These are phyloP conservation scores for Spergularia azorica DNA, from an alignment of 179 eudicot genomes.

Conservation along the genomic window DNA sequence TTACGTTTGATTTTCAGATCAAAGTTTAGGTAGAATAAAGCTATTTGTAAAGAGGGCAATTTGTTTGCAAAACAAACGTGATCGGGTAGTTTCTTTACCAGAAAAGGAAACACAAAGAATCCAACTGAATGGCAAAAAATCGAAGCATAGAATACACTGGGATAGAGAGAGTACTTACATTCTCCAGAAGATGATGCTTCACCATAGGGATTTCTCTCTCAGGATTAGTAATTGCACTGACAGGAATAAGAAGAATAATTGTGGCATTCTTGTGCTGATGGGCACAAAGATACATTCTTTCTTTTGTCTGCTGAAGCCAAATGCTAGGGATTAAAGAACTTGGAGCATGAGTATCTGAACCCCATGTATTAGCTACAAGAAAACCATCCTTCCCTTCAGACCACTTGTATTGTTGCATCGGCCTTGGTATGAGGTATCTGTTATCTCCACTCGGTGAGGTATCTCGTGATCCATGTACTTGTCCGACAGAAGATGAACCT, in stretches of 20 bases:
- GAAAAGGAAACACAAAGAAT: neutral
- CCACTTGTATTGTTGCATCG: slow-evolving; percentile 77
- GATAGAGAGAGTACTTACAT: slow-evolving; percentile 39
- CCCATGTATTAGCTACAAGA: slow-evolving; percentile 49
- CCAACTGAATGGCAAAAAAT: no score
- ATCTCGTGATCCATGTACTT: slow-evolving; percentile 46
- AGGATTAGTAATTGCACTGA: slow-evolving; percentile 51
- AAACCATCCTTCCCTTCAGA: slow-evolving; percentile 89
- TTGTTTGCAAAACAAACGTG: no score
- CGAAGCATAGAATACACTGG: no score
- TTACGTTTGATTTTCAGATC: no score
- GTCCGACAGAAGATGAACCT: slow-evolving; percentile 48
- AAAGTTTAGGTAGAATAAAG: no score
- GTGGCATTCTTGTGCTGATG: slow-evolving; percentile 85
- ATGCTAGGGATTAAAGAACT: slow-evolving; percentile 54
- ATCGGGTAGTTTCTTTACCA: no score
- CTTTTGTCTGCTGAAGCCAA: slow-evolving; percentile 73
- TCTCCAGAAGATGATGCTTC: slow-evolving; percentile 82
- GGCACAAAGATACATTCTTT: slow-evolving; percentile 74
- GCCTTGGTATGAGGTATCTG: slow-evolving; percentile 58
- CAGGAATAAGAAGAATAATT: slow-evolving; percentile 73
- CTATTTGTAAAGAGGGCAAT: no score
- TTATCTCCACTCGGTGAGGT: slow-evolving; percentile 51
- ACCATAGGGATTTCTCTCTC: slow-evolving; percentile 67
- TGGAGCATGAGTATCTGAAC: slow-evolving; percentile 41